A percentile compares a stretch with the other conserved stretches of the same genome.
Conservation (phyloP, 768 basidiomycete species). For the Auricularia auricula-judae region DNA sequence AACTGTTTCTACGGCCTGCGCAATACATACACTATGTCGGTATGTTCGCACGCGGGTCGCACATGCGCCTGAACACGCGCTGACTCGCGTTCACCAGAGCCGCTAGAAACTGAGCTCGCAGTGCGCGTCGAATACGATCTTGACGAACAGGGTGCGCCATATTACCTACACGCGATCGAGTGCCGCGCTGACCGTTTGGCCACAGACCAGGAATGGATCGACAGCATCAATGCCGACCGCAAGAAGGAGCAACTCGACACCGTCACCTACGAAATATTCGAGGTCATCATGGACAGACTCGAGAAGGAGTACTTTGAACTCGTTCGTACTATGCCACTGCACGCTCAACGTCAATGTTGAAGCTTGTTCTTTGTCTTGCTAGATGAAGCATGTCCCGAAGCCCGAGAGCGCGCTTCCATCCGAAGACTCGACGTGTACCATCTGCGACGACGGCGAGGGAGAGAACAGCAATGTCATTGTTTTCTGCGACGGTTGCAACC, state of each 20-base stretch:
- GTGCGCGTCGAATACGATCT: constrained; percentile 98
- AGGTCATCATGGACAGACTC: constrained; percentile 92
- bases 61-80: constrained; percentile 8
- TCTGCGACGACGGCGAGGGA: constrained; percentile 97
- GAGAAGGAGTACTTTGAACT: constrained; percentile 99
- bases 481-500: constrained; percentile 97
- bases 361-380: neutral
- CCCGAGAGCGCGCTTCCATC: constrained; percentile 77
- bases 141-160: constrained; percentile 83
- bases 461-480: constrained; percentile 99
- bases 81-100: constrained; percentile 40
- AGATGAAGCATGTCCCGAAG: constrained; percentile 94
- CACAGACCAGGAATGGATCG: constrained; percentile 91
- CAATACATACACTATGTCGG: constrained; percentile 89
- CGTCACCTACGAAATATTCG: constrained; percentile 79
- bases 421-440: constrained; percentile 92
- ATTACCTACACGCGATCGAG: neutral
- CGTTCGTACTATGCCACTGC: constrained; percentile 32
- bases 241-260: constrained; percentile 60
- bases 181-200: constrained; percentile 1
- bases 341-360: neutral
- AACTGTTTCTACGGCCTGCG: constrained; percentile 58
- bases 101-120: constrained; percentile 83
- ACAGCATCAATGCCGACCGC: constrained; percentile 69
- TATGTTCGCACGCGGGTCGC: constrained; percentile 22